Evolutionary conservation across 306 rosid genomes (phyloP), one percentile per base, ranked within the genome.

Genomic region (Prosopis cineraria): DNA sequence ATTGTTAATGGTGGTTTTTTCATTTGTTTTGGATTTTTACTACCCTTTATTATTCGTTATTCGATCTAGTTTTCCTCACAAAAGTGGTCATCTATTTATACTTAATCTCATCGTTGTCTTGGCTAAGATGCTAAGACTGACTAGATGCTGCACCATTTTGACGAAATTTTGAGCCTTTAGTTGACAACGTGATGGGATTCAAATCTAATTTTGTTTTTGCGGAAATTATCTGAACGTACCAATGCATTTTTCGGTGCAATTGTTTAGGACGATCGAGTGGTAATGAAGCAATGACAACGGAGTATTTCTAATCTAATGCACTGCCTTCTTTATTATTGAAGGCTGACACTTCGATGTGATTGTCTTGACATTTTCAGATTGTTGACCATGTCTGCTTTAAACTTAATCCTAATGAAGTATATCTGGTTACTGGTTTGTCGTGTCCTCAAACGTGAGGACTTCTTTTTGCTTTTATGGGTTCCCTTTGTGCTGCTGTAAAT

Each of bases 141-240:
- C 9, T 66, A 73, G 80, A 83, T 83, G 70, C 7, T 33, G 19
- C 24, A 7, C 53, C 25, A 5, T 56, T 34, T 11, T 68, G 10
- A 24, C 22, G 71, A 30, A 31, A 31, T 44, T 40, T 40, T 20
- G 25, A 29, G 2, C 22, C 50, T 62, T 27, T 67, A 22, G n/a
- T 10, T 63, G 69, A 34, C 43, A 70, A 67, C 33, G 17, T 56
- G 59, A 24, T 6, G 12, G 34, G 31, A 25, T 36, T 50, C 63
- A 24, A 25, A 68, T 65, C 17, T 10, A 19, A 10, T 20, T 36
- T 25, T n/a, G 29, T 7, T 25, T 44, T 58, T 40, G 19, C 16
- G 27, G 4, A 39, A 48, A 25, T 40, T 25, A 24, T 45, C 39
- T 48, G 63, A 40, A 52, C 6, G 5, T 14, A 9, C 2, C 12